Conservation (phyloP, 805 yeast species). For the Candida pini region DNA sequence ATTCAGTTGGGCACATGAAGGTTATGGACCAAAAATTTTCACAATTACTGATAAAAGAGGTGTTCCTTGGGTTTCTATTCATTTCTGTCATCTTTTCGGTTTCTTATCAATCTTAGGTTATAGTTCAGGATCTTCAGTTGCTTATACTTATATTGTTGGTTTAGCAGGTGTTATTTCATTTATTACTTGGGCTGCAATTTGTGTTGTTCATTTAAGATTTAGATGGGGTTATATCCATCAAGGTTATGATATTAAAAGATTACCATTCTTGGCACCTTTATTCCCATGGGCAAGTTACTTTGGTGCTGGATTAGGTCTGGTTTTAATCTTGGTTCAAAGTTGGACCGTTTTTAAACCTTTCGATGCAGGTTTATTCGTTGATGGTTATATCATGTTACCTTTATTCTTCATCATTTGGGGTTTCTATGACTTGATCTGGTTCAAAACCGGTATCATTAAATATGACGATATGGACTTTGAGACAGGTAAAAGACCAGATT, state of each 20-base stretch:
- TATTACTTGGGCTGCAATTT: slow-evolving; percentile 61
- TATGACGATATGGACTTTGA: slow-evolving; percentile 43
- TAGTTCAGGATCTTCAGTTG: slow-evolving; percentile 54
- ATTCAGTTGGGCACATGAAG: slow-evolving; percentile 56
- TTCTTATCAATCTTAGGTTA: slow-evolving; percentile 53
- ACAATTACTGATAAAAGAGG: slow-evolving; percentile 50
- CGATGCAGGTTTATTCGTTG: slow-evolving; percentile 48
- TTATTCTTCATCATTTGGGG: slow-evolving; percentile 40
- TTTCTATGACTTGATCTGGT: slow-evolving; percentile 13
- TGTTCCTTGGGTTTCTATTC: slow-evolving; percentile 56
- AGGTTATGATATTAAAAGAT: slow-evolving; percentile 38
- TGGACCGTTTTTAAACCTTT: slow-evolving; percentile 62
- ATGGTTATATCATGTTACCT: slow-evolving; percentile 60
- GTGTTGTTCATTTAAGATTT: slow-evolving; percentile 52
- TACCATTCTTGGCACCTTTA: slow-evolving; percentile 46
- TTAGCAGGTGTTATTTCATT: slow-evolving; percentile 64
- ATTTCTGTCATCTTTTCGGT: slow-evolving; percentile 49
- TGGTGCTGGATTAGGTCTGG: slow-evolving; percentile 44
- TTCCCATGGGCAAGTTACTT: slow-evolving; percentile 47
- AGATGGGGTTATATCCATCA: slow-evolving; percentile 41
- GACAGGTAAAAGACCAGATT: slow-evolving; percentile 40
- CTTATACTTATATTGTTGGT: slow-evolving; percentile 56
- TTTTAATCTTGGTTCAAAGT: slow-evolving; percentile 58
- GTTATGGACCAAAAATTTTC: slow-evolving; percentile 40
- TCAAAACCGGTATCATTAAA: slow-evolving; percentile 27